Base-by-base conservation (phyloP, 2,329 filamentous ascomycete species). In the Incumbomyces delicatus region DNA sequence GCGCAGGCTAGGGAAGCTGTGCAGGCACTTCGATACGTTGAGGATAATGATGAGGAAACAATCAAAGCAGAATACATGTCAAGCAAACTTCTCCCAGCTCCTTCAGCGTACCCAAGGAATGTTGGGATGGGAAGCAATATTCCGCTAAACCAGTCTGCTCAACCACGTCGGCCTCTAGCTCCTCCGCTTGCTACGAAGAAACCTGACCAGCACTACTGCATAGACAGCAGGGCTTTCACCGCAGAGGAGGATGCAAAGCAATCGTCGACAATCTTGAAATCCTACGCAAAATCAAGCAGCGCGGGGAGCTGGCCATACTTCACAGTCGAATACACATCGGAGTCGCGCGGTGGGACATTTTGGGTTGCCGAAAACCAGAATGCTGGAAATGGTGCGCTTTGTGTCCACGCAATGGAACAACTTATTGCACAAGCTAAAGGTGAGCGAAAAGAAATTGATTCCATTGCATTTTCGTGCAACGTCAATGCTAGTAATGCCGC, bases 281-380 rank as follows among this genome's bases (percentile, higher is more conserved):
- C 16, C 14, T 29, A 31, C 22, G 18, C 29, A 20, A 16, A 45
- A 45, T 41, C 47, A 7, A 46, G 36, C 34, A 40, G 29, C 13
- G 47, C 47, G 17, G 42, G 42, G 10, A 44, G 14, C 31, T 49
- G 41, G 41, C 47, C 47, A 14, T 45, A 40, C 27, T 46, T 49
- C 30, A 41, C 33, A 32, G 35, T 49, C 22, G 47, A 49, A 17
- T 49, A 18, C 38, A 46, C 38, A 45, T 49, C 47, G 6, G n/a
- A 46, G 18, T 17, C 47, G 30, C 20, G 41, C 16, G 41, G 47
- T 12, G 47, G 47, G 11, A 49, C 41, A 11, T 40, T 22, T 40
- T 49, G 43, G 42, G 47, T 46, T 18, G 47, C 47, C 34, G 34
- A 46, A 35, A 46, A 46, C 33, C 42, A 49, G 43, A 49, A 46